Evolutionary conservation across 768 basidiomycete species (phyloP).

Genomic region (Tylopilus sp.): DNA sequence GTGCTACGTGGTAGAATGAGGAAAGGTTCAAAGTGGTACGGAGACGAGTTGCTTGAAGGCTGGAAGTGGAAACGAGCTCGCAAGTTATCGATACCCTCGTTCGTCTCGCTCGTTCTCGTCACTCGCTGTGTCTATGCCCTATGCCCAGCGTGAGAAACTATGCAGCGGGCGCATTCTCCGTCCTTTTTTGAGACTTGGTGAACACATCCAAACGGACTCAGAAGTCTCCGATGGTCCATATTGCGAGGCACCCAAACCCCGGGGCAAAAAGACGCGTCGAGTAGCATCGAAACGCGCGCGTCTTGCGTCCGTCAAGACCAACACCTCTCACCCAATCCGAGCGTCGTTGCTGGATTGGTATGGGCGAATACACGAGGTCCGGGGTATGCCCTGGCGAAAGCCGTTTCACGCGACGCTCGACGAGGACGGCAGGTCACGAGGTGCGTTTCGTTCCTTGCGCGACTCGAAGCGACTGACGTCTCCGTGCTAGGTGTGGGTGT

Average conservation of each 20-base stretch:
- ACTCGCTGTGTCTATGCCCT: too few species aligned
- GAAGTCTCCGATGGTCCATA: slow-evolving; percentile 25
- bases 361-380: slow-evolving; percentile 53
- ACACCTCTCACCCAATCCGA: slow-evolving; percentile 43
- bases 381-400: slow-evolving; percentile 94
- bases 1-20: too few species aligned
- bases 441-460: slow-evolving; percentile 37
- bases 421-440: slow-evolving; percentile 70
- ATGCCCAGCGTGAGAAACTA: too few species aligned
- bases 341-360: slow-evolving; percentile 68
- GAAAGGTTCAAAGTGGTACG: too few species aligned
- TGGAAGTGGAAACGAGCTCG: too few species aligned
- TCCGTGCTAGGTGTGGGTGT: slow-evolving; percentile 69
- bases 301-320: not conserved
- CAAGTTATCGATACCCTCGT: too few species aligned
- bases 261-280: slow-evolving; percentile 15
- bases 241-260: slow-evolving; percentile 8
- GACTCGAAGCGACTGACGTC: not conserved
- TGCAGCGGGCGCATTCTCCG: too few species aligned
- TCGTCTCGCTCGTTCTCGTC: too few species aligned
- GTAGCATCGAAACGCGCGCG: slow-evolving; percentile 13
- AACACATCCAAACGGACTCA: slow-evolving; percentile 32
- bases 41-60: too few species aligned
- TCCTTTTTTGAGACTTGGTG: not conserved
- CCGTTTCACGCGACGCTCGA: slow-evolving; percentile 53